Evolutionary conservation across 2,329 filamentous ascomycete species (phyloP).

Genomic region (Aspergillus nomiae): DNA sequence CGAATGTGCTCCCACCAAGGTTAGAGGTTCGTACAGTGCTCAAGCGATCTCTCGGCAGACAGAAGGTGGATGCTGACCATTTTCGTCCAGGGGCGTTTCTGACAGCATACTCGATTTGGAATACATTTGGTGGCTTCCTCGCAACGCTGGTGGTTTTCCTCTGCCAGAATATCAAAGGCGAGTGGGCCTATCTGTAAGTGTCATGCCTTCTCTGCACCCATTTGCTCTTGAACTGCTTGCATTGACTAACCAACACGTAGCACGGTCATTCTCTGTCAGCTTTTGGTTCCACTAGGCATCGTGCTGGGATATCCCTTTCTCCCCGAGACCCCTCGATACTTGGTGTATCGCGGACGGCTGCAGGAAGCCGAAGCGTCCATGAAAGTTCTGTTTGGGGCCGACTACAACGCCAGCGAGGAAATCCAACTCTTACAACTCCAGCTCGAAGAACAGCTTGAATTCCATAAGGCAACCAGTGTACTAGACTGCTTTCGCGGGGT

Average conservation of each 20-base stretch:
- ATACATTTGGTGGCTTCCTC: background rate
- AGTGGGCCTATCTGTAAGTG: background rate
- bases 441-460: background rate
- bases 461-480: background rate
- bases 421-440: slow-evolving; percentile 1
- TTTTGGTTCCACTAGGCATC: background rate
- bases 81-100: background rate
- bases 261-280: background rate
- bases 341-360: background rate
- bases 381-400: background rate
- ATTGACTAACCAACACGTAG: background rate
- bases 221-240: background rate
- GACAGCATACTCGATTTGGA: background rate
- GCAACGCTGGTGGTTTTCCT: background rate
- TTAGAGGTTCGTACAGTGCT: background rate
- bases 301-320: background rate
- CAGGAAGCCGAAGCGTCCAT: background rate
- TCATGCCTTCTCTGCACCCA: background rate
- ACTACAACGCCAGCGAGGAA: background rate
- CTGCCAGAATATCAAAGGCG: background rate
- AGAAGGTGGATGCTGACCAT: background rate
- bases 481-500: background rate
- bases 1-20: background rate
- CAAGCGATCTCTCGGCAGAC: background rate
- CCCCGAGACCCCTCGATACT: background rate